Conservation (phyloP, 441 rosid genomes). For the Viola pubescens region DNA sequence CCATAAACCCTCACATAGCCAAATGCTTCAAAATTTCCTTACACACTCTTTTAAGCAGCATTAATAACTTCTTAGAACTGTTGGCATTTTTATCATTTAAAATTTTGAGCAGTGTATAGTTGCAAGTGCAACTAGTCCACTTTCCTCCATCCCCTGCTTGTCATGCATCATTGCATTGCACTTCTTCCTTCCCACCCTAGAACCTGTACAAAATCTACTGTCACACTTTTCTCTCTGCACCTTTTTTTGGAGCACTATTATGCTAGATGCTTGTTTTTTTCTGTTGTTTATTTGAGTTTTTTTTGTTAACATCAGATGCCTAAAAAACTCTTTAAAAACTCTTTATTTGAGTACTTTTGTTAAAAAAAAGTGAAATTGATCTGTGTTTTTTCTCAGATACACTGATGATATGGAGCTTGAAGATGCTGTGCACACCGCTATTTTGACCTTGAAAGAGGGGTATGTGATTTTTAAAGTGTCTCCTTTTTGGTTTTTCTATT, state of each 20-base stretch:
- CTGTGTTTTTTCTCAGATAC: slow-evolving; percentile 35
- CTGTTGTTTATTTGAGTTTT: no score
- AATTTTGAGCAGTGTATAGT: no score
- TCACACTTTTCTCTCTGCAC: no score
- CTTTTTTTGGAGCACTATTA: not conserved
- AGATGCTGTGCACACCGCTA: slow-evolving; percentile 98
- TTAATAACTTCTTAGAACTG: no score
- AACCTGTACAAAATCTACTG: not conserved
- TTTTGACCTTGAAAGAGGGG: slow-evolving; percentile 96
- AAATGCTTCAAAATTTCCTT: not conserved
- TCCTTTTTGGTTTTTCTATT: not conserved
- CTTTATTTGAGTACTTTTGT: no score
- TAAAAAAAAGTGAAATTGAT: not conserved
- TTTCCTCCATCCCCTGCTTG: not conserved
- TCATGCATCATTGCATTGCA: not conserved
- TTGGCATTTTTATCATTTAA: not conserved
- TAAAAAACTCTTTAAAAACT: no score
- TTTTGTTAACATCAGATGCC: no score
- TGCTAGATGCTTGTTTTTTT: no score
- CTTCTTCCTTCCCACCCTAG: not conserved
- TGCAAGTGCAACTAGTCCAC: no score
- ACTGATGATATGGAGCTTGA: slow-evolving; percentile 99
- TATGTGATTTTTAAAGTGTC: slow-evolving; percentile 17
- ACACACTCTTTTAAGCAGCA: no score
- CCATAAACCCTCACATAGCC: not conserved